Conservation (phyloP, 345 rosid species). For the Arabis alpina region DNA sequence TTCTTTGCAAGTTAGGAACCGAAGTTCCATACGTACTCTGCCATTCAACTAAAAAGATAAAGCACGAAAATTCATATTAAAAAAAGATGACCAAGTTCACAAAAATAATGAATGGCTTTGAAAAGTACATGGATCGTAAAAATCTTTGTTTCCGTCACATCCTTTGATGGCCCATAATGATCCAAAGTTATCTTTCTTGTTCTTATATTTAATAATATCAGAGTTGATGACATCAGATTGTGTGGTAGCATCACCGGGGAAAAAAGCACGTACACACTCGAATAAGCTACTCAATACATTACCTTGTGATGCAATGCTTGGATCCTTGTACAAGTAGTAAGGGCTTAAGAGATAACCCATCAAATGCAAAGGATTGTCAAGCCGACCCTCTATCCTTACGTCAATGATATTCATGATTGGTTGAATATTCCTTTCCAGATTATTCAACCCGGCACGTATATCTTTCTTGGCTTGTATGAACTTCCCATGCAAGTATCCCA, state of each 20-base stretch:
- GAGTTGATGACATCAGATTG: no score
- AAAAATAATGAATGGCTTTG: no score
- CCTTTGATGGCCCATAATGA: no score
- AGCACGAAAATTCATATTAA: no score
- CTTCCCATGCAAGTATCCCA: conserved; percentile 1
- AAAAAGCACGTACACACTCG: background rate
- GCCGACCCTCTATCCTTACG: background rate
- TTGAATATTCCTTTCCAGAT: background rate
- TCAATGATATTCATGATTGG: background rate
- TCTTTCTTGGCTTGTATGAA: background rate
- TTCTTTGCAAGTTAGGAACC: background rate
- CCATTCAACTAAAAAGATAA: background rate
- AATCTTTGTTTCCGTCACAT: no score
- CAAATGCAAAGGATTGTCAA: conserved; percentile 12
- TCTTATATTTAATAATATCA: no score
- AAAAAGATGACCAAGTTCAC: no score
- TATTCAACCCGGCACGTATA: background rate
- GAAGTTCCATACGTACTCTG: background rate
- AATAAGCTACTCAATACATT: background rate
- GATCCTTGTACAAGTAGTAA: background rate
- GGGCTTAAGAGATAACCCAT: background rate
- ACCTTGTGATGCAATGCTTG: no score
- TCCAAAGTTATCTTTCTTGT: no score
- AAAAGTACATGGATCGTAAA: no score
- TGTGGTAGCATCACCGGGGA: background rate